Conservation (phyloP, 2,329 filamentous ascomycete genomes). For the Aspergillus quadrilineatus region DNA sequence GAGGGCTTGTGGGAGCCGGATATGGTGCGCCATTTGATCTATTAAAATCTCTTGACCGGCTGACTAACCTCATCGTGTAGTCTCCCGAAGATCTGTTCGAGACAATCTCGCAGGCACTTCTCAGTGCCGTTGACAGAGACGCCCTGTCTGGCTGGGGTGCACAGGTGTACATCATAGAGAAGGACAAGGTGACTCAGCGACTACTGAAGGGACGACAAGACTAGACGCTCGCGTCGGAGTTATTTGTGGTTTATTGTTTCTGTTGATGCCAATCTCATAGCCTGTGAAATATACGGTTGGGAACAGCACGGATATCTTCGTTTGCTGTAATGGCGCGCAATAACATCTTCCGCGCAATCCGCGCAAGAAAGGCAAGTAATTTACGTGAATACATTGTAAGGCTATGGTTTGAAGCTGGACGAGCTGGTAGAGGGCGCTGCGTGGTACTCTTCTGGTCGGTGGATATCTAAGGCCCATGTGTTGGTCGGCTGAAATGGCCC, state of each 20-base stretch:
- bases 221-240: conserved; percentile 46
- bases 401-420: too few species aligned
- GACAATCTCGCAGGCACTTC: conserved; percentile 91
- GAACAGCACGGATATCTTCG: not conserved
- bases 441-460: too few species aligned
- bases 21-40: conserved; percentile 62
- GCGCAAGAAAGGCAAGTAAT: too few species aligned
- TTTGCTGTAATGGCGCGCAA: not conserved
- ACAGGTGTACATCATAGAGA: conserved; percentile 99
- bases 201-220: conserved; percentile 98
- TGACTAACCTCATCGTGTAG: conserved; percentile 10
- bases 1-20: conserved; percentile 97
- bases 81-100: conserved; percentile 94
- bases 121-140: conserved; percentile 95
- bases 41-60: not conserved
- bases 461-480: too few species aligned
- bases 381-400: too few species aligned
- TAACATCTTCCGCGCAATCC: not conserved
- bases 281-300: conserved; percentile 17
- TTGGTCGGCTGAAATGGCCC: too few species aligned
- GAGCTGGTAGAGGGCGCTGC: too few species aligned
- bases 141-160: conserved; percentile 97
- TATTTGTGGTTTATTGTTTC: conserved; percentile 28
- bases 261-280: conserved; percentile 18
- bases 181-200: conserved; percentile 99